These are phyloP conservation scores for Candida jianshihensis DNA, from an alignment of 805 yeast genomes.

Conservation along the genomic window DNA sequence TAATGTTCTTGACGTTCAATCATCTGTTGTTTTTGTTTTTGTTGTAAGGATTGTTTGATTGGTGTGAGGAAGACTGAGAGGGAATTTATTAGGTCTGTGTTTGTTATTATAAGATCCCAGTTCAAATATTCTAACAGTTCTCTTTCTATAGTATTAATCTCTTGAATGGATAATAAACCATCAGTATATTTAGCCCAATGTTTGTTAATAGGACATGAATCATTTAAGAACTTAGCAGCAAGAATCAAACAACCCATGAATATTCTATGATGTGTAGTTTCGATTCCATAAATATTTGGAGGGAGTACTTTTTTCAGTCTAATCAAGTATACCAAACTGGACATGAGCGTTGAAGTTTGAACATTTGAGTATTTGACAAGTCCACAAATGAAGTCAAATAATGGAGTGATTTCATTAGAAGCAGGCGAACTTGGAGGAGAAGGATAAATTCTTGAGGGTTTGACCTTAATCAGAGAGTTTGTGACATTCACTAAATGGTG, in stretches of 20 bases:
- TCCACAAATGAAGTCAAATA: constrained; percentile 60
- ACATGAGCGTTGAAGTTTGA: constrained; percentile 92
- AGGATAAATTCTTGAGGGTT: constrained; percentile 21
- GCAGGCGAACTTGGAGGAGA: constrained; percentile 35
- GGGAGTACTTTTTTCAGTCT: constrained; percentile 76
- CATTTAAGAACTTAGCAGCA: constrained; percentile 90
- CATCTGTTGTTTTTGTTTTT: constrained; percentile 19
- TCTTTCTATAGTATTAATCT: constrained; percentile 86
- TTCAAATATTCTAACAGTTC: constrained; percentile 76
- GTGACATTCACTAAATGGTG: constrained; percentile 53
- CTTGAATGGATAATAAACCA: constrained; percentile 69
- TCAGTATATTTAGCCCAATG: constrained; percentile 94
- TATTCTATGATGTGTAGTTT: constrained; percentile 87
- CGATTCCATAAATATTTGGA: constrained; percentile 84
- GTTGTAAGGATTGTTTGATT: constrained; percentile 41
- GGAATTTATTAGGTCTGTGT: constrained; percentile 61
- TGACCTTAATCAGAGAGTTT: constrained; percentile 44
- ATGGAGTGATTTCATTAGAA: constrained; percentile 21
- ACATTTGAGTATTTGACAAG: constrained; percentile 81
- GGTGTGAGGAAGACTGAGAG: constrained; percentile 71
- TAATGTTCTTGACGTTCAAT: constrained; percentile 19
- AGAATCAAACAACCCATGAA: constrained; percentile 83
- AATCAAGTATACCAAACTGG: constrained; percentile 76
- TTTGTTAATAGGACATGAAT: constrained; percentile 89
- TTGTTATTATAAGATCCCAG: constrained; percentile 75